Base-by-base conservation (phyloP, 306 rosid genomes). In the Myrica gale region DNA sequence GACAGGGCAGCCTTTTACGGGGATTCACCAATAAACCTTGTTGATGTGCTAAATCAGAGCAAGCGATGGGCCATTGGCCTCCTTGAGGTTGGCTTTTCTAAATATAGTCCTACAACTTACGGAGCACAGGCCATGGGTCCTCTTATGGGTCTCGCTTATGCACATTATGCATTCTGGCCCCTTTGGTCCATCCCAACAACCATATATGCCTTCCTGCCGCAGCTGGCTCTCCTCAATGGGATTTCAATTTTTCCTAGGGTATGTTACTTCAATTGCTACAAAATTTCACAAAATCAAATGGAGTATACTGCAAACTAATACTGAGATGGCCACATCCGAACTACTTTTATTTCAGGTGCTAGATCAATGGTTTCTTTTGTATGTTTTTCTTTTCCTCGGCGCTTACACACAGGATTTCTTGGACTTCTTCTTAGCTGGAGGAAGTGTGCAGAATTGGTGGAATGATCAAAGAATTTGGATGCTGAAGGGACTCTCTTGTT, bases 381-480 rank as follows among this genome's bases (percentile, higher is more conserved):
- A 86, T 12, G 55, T 62, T 17, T 81, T 86, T 5, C 73, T 81
- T 32, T 72, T 81, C 51, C 0, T 84, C 2, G 86, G 86, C 32
- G 79, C 86, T 1, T 81, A 84, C n/a, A 76, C 69, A 0, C 76
- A 76, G 68, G 79, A 84, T n/a, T 42, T 76, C 12, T 3, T 81
- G 0, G 84, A 84, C 17, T 84, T 84, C 68, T 4, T 68, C 11
- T 41, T 53, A 7, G 74, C 45, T 0, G 88, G 88, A 50, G 57
- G 78, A 45, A 72, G 83, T 12, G 19, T 87, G 21, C 45, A 37
- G 2, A 78, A 50, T 48, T 87, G 88, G 90, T 87, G 90, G 88
- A 84, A 75, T 48, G 82, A 84, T n/a, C 88, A 87, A 32, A 82
- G 88, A 62, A 84, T 84, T 66, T 84, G 90, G 90, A 74, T 85